phyloP scores from a whole-genome alignment of 805 yeast genomes.

The Candida tibetensis region DNA sequence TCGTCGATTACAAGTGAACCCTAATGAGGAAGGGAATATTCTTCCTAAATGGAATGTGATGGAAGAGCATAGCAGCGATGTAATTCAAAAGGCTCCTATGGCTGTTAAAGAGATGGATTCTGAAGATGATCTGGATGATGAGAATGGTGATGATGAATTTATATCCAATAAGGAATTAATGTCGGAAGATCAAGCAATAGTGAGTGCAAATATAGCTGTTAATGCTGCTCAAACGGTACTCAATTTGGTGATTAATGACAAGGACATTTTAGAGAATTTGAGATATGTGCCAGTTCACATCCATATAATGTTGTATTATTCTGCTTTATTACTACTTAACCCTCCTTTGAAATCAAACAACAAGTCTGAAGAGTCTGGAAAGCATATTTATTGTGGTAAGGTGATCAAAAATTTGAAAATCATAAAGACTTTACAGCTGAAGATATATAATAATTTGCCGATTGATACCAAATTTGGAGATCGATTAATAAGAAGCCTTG shows the following conservation, averaged over 20 bases:
- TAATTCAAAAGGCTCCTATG: constrained; percentile 2
- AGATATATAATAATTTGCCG: constrained; percentile 46
- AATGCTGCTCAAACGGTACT: constrained; percentile 64
- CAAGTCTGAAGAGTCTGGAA: constrained; percentile 22
- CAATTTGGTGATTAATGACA: constrained; percentile 55
- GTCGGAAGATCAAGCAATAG: constrained; percentile 31
- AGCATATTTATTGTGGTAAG: constrained; percentile 22
- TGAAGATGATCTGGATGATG: constrained; percentile 14
- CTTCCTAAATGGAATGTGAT: constrained; percentile 33
- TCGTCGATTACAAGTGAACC: constrained; percentile 35
- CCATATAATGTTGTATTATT: constrained; percentile 68
- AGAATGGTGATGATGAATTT: constrained; percentile 28
- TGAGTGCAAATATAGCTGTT: constrained; percentile 50
- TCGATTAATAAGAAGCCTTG: constrained; percentile 36
- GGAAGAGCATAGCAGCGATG: constrained; percentile 1
- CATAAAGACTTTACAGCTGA: constrained; percentile 43
- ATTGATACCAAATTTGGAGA: constrained; percentile 52
- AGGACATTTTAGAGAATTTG: constrained; percentile 54
- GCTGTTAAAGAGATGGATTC: constrained; percentile 8
- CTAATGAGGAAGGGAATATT: constrained; percentile 21
- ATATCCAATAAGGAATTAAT: constrained; percentile 30
- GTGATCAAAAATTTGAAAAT: constrained; percentile 37
- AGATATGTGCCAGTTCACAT: constrained; percentile 70
- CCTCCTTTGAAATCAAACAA: constrained; percentile 38
- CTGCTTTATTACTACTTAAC: constrained; percentile 54